phyloP scores from a whole-genome alignment of 2,329 filamentous ascomycete genomes.

The Hypoxylon sp. region DNA sequence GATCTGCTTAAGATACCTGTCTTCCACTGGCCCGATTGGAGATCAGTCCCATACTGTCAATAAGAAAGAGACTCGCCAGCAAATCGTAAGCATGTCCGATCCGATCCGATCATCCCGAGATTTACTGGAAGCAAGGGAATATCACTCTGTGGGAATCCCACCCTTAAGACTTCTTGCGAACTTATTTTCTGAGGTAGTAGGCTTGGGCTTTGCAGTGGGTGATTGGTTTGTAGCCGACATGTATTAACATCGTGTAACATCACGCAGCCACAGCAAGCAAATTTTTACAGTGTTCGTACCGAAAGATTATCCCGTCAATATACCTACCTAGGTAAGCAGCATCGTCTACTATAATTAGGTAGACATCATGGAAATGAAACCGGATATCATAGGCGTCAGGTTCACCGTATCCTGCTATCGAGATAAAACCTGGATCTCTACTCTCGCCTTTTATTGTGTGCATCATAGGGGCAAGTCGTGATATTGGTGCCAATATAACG shows the following conservation, averaged over 20 bases:
- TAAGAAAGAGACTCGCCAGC: constrained; percentile 59
- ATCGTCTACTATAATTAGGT: not conserved
- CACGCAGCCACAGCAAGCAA: too few relatives aligned
- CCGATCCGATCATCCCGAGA: constrained; percentile 58
- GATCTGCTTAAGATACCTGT: too few relatives aligned
- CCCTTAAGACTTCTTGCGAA: too few relatives aligned
- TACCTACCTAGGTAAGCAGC: not conserved
- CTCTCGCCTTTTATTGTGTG: constrained; percentile 11
- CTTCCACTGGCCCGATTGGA: too few relatives aligned
- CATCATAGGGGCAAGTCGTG: constrained; percentile 9
- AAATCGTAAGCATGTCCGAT: constrained; percentile 58
- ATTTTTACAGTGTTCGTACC: too few relatives aligned
- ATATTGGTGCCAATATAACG: not conserved
- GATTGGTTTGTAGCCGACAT: too few relatives aligned
- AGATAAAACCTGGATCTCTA: not conserved
- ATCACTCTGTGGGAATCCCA: constrained; percentile 47
- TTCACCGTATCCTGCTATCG: not conserved
- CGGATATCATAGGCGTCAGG: not conserved
- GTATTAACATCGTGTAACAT: too few relatives aligned
- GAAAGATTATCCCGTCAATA: not conserved
- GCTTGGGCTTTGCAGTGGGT: too few relatives aligned
- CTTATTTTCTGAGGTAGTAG: not conserved
- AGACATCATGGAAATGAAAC: not conserved
- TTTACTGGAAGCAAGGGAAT: constrained; percentile 57
- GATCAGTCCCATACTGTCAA: constrained; percentile 59